Conservation (phyloP, 176 grass and related monocot species). For the Saccharum officinarum region DNA sequence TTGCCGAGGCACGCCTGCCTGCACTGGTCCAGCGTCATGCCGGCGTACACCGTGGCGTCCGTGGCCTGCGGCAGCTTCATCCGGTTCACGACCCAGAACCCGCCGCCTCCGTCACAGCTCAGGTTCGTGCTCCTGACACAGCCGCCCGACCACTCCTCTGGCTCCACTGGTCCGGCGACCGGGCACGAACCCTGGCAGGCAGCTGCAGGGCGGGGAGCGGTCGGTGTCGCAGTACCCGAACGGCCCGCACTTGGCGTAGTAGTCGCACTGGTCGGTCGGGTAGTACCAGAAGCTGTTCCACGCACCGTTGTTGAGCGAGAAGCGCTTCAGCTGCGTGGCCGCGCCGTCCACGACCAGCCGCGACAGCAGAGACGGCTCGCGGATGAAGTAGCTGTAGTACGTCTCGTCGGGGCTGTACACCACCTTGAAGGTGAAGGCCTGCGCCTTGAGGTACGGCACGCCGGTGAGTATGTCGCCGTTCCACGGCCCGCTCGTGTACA, state of each 20-base stretch:
- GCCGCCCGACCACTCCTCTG: slow-evolving; percentile 29
- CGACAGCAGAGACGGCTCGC: slow-evolving; percentile 3
- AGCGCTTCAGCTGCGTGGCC: slow-evolving; percentile 20
- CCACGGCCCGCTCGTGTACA: slow-evolving; percentile 59
- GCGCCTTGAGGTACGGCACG: slow-evolving; percentile 35
- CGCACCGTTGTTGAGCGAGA: background rate
- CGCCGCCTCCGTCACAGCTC: slow-evolving; percentile 46
- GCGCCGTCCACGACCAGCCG: slow-evolving; percentile 9
- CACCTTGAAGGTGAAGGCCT: slow-evolving; percentile 30
- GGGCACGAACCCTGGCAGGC: slow-evolving; percentile 57
- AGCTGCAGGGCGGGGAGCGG: slow-evolving; percentile 28
- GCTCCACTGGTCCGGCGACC: slow-evolving; percentile 30
- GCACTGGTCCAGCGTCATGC: slow-evolving; percentile 46
- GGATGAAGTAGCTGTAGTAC: slow-evolving; percentile 45
- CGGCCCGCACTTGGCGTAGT: slow-evolving; percentile 43
- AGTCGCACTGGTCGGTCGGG: slow-evolving; percentile 56
- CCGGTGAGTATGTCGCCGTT: slow-evolving; percentile 47
- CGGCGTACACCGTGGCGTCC: slow-evolving; percentile 42
- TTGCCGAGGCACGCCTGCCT: slow-evolving; percentile 35
- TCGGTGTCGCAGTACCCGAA: slow-evolving; percentile 46
- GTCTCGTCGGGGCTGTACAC: slow-evolving; percentile 25
- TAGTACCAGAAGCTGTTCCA: slow-evolving; percentile 55
- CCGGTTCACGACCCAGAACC: slow-evolving; percentile 39
- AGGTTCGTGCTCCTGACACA: slow-evolving; percentile 46
- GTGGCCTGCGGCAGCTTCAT: slow-evolving; percentile 59